These are phyloP conservation scores for Naematelia aurantialba DNA, from an alignment of 768 basidiomycete species.

Conservation along the genomic window DNA sequence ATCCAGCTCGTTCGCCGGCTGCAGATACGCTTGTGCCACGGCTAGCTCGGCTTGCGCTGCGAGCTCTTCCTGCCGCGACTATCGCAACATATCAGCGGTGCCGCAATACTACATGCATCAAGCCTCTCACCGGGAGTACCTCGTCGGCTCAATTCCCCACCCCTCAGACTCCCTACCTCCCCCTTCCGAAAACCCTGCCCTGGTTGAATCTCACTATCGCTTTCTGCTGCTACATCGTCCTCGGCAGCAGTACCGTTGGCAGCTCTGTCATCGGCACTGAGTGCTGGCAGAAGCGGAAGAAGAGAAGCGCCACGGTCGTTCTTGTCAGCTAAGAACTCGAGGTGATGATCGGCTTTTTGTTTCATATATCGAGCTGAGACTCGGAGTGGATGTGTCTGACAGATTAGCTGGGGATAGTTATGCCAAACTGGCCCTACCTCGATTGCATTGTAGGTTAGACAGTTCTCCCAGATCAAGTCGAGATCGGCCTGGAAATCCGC, in stretches of 20 bases:
- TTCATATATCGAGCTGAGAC: conserved; percentile 74
- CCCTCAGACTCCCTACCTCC: conserved; percentile 10
- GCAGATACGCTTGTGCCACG: conserved; percentile 1
- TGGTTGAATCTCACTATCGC: conserved; percentile 15
- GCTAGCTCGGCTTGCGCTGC: not conserved
- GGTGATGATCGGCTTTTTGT: conserved; percentile 76
- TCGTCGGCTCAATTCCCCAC: not conserved
- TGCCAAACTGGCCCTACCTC: conserved; percentile 60
- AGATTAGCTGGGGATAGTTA: conserved; percentile 1
- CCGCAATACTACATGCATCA: too few relatives aligned
- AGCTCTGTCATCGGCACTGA: not conserved
- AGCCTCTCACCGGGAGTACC: conserved; percentile 4
- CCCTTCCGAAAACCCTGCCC: conserved; percentile 13
- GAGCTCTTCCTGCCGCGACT: conserved; percentile 1
- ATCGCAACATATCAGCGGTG: conserved; percentile 10
- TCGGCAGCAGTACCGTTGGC: conserved; percentile 17
- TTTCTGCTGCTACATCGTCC: conserved; percentile 41
- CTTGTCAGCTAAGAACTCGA: conserved; percentile 83
- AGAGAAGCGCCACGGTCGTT: conserved; percentile 55
- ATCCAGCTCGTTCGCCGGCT: conserved; percentile 7
- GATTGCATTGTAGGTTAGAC: conserved; percentile 82
- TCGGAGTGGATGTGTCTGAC: conserved; percentile 81
- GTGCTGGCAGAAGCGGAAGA: conserved; percentile 15
- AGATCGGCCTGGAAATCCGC: conserved; percentile 89
- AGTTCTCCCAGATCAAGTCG: conserved; percentile 95